Base-by-base conservation (phyloP, 73 alveolate species). In the Durusdinium trenchii region DNA sequence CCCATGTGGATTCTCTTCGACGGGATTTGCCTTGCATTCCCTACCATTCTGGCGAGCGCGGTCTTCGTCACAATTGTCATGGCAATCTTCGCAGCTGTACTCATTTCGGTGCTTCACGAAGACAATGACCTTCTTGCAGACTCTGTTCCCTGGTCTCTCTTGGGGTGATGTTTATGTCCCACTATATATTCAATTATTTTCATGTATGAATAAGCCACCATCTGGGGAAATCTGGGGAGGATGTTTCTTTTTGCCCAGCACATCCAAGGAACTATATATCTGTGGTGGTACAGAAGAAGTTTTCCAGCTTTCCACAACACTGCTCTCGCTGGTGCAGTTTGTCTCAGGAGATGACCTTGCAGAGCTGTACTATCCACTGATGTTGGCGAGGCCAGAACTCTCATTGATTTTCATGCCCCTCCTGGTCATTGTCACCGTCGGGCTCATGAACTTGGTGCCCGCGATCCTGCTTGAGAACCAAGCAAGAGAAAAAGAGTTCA, bases 291-390 rank as follows among this genome's bases (percentile, higher is more conserved):
- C 40, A 62, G 20, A 10, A 43, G 42, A 78, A 47, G 61, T 78
- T 42, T 45, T 1, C 40, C 87, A 42, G 62, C 60, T 78, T 78
- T 20, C 87, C 87, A 36, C 10, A 35, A 61, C 89, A 40, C 89
- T 79, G 40, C 89, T 79, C 64, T 79, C 89, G 35, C 89, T 79
- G 89, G 89, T 79, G 38, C 89, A 79, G 89, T 79, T 79, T 79
- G 64, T 79, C 64, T 79, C 89, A 26, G 89, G 64, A 36, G 89
- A 79, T 23, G 42, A 9, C 62, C 5, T 79, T 1, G 61, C 89
- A 46, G 89, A 79, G 7, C 64, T 79, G 61, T 79, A 45, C 62
- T 79, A 43, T 43, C 64, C 89, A 62, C 89, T 79, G 89, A 26
- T 79, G 2, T 45, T 79, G 23, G 89, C 89, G 36, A 79, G 54